Conservation (phyloP, 768 basidiomycete species). For the Pulveroboletus sp. region DNA sequence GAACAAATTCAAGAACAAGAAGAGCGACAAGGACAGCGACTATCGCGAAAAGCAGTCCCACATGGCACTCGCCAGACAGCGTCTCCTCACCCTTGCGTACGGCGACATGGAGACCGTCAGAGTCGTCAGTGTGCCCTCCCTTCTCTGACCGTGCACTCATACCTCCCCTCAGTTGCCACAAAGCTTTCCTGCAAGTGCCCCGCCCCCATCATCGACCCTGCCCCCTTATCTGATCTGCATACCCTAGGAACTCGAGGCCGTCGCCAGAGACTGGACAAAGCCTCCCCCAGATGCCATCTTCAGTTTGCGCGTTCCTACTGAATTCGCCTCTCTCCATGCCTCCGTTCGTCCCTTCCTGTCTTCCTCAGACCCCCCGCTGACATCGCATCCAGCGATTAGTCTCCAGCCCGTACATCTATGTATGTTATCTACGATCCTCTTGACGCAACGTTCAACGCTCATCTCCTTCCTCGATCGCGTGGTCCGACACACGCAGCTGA, state of each 20-base stretch:
- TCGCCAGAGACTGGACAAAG: constrained; percentile 83
- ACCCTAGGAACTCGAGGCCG: constrained; percentile 70
- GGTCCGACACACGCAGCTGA: constrained; percentile 48
- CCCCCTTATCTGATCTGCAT: constrained; percentile 4
- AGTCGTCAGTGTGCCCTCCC: constrained; percentile 40
- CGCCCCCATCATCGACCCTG: background rate
- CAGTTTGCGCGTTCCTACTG: constrained; percentile 79
- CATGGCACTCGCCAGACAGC: constrained; percentile 71
- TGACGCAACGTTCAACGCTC: constrained; percentile 7
- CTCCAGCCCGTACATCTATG: constrained; percentile 82
- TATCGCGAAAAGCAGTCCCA: constrained; percentile 50
- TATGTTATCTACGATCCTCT: constrained; percentile 35
- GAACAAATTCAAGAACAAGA: constrained; percentile 67
- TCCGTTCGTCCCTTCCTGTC: constrained; percentile 50
- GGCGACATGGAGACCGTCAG: constrained; percentile 86
- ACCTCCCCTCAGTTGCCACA: constrained; percentile 55
- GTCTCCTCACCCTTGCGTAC: constrained; percentile 77
- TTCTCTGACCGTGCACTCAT: background rate
- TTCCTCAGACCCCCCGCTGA: constrained; percentile 20
- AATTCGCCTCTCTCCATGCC: constrained; percentile 81
- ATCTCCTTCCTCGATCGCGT: constrained; percentile 19
- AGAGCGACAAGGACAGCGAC: constrained; percentile 62
- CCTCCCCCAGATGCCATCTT: constrained; percentile 79
- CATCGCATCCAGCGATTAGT: constrained; percentile 59
- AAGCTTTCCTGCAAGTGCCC: constrained; percentile 53